These are phyloP conservation scores for Citrus inodora DNA, from an alignment of 345 rosid species.

Conservation along the genomic window DNA sequence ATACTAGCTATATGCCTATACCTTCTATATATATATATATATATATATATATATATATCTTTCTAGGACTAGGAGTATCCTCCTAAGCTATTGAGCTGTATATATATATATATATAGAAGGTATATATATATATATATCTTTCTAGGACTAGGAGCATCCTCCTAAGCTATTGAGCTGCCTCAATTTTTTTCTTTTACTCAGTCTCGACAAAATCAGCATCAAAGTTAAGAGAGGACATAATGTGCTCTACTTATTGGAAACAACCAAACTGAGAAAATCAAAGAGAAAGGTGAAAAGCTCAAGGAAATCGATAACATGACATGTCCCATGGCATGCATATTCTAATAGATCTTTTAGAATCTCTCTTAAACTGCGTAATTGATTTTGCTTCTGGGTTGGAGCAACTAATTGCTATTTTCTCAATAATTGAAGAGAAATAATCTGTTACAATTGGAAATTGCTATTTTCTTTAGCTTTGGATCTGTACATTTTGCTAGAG, in stretches of 20 bases:
- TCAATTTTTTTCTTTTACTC: no score
- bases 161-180: background rate
- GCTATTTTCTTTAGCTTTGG: background rate
- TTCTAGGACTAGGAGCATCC: background rate
- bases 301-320: background rate
- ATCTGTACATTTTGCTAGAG: no score
- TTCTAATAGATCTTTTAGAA: background rate
- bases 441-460: background rate
- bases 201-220: no score
- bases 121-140: no score
- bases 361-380: background rate
- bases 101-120: no score
- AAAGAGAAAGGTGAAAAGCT: background rate
- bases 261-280: no score
- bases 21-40: no score
- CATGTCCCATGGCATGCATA: background rate
- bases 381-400: background rate
- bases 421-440: background rate
- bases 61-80: background rate
- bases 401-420: background rate
- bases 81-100: background rate
- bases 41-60: no score
- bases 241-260: no score
- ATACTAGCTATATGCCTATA: background rate
- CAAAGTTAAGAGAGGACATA: no score